A percentile compares a stretch with the other conserved stretches of the same genome.
These are phyloP conservation scores for Delonix regia DNA, from an alignment of 306 rosid genomes.

Conservation along the genomic window DNA sequence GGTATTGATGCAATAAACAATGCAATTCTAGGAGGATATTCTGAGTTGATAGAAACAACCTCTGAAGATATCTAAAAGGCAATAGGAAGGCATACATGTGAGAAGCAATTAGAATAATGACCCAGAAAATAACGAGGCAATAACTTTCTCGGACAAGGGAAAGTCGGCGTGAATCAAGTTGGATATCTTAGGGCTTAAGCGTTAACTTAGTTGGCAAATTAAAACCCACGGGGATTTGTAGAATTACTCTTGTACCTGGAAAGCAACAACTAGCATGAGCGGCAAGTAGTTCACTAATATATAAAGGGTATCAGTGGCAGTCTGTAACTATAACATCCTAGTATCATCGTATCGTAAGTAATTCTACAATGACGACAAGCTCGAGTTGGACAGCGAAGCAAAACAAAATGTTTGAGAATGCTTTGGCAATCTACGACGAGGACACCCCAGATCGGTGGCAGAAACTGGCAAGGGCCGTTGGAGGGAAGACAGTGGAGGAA, in stretches of 20 bases:
- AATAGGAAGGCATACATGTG: neutral
- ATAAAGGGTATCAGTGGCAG: neutral
- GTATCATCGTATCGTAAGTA: no score
- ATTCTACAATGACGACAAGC: constrained; percentile 46
- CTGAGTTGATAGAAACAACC: neutral
- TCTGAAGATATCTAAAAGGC: neutral
- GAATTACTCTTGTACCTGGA: neutral
- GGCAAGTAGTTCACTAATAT: neutral
- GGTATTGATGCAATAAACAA: no score
- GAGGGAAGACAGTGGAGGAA: constrained; percentile 86
- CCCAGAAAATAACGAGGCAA: neutral
- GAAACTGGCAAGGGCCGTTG: constrained; percentile 73
- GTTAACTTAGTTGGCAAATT: neutral
- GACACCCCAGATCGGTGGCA: constrained; percentile 85
- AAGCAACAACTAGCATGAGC: neutral
- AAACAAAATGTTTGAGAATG: constrained; percentile 86
- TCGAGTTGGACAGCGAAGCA: constrained; percentile 82
- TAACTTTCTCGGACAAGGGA: neutral
- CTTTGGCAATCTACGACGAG: constrained; percentile 70
- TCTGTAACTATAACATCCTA: neutral
- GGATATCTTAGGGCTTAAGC: neutral
- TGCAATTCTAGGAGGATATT: no score
- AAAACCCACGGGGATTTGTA: neutral
- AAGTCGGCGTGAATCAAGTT: constrained; percentile 1
- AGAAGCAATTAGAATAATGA: neutral